phyloP scores from a whole-genome alignment of 208 protist genomes.

The Trypanosoma congolense region DNA sequence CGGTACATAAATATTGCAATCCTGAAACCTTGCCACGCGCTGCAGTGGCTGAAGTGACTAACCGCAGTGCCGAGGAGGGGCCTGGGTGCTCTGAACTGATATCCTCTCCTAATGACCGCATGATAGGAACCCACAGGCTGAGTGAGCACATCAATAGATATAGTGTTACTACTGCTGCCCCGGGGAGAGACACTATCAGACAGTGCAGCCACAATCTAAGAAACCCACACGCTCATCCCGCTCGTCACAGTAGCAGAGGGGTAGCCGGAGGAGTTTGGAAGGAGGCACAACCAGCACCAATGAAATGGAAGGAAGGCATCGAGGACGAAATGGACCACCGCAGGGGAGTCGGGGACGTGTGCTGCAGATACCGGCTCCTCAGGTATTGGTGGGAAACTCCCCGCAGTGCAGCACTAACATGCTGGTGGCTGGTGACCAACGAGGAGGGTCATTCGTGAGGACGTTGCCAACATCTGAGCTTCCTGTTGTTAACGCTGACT shows the following conservation, averaged over 20 bases:
- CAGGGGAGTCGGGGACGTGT: neutral
- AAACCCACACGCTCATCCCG: too few relatives aligned
- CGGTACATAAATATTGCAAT: neutral
- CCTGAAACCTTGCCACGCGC: neutral
- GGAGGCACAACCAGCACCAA: too few relatives aligned
- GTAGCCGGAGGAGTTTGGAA: too few relatives aligned
- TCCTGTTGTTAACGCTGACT: slow-evolving; percentile 9
- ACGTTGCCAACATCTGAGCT: slow-evolving; percentile 23
- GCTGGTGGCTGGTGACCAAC: slow-evolving; percentile 1
- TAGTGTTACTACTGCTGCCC: too few relatives aligned
- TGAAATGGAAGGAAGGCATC: neutral
- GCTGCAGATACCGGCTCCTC: neutral
- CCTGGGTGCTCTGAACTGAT: too few relatives aligned
- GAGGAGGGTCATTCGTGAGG: neutral
- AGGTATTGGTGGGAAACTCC: slow-evolving; percentile 18
- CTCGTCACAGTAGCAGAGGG: too few relatives aligned
- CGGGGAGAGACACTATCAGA: too few relatives aligned
- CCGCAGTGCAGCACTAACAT: slow-evolving; percentile 3
- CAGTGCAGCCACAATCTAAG: too few relatives aligned
- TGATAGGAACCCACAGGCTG: too few relatives aligned
- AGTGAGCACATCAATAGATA: too few relatives aligned
- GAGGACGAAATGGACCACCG: neutral
- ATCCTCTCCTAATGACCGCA: too few relatives aligned
- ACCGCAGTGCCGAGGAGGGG: neutral
- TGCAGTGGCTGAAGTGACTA: neutral